These are phyloP conservation scores for Mucor irregularis DNA, from an alignment of 371 early-diverging fungal genomes.

Conservation along the genomic window DNA sequence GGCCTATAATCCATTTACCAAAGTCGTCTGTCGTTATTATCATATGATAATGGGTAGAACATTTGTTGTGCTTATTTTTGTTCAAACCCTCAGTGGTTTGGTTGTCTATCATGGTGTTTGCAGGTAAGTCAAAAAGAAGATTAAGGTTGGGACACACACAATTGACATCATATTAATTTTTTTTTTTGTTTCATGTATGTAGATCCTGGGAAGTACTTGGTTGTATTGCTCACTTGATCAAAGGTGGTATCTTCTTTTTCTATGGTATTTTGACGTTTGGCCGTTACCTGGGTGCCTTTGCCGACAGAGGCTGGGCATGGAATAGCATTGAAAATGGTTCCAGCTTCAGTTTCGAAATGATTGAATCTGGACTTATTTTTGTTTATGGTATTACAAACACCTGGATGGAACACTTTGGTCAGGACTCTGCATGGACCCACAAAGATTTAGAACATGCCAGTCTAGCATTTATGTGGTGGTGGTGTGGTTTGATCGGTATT, in stretches of 20 bases:
- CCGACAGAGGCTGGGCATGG: constrained; percentile 54
- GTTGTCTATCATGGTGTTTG: constrained; percentile 54
- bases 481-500: constrained; percentile 61
- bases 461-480: constrained; percentile 67
- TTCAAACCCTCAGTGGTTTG: constrained; percentile 47
- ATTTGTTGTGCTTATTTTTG: constrained; percentile 44
- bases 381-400: constrained; percentile 66
- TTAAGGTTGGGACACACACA: not conserved
- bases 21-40: constrained; percentile 37
- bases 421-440: constrained; percentile 56
- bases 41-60: constrained; percentile 44
- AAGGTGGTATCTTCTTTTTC: constrained; percentile 54
- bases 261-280: constrained; percentile 49
- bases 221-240: constrained; percentile 53
- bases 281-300: constrained; percentile 51
- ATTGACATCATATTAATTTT: not conserved
- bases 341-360: constrained; percentile 51
- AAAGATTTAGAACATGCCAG: constrained; percentile 69
- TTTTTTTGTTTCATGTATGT: not conserved
- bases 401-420: constrained; percentile 65
- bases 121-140: constrained; percentile 27
- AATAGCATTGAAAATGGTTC: constrained; percentile 37
- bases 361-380: constrained; percentile 50
- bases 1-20: constrained; percentile 49
- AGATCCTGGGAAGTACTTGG: constrained; percentile 47